These are phyloP conservation scores for Sphagnum magellanicum DNA, from an alignment of 228 moss, liverwort and hornwort species.

Conservation along the genomic window DNA sequence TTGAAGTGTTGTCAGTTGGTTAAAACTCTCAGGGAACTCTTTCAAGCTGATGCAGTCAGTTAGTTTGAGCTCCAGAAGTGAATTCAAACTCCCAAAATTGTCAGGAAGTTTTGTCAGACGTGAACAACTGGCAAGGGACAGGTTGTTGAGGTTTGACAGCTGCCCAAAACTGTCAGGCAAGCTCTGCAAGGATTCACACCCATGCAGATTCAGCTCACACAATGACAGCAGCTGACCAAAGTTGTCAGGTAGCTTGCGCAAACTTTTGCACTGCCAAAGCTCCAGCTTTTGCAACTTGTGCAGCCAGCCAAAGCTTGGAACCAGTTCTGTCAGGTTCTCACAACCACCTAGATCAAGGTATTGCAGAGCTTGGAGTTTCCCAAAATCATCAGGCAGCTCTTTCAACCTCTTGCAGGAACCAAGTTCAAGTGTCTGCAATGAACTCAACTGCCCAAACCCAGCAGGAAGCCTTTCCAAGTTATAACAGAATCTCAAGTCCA, in stretches of 20 bases:
- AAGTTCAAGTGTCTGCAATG: conserved; percentile 18
- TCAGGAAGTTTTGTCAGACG: neutral
- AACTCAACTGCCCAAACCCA: conserved; percentile 15
- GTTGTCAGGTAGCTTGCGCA: conserved; percentile 16
- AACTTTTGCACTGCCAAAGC: conserved; percentile 20
- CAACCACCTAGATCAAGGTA: conserved; percentile 24
- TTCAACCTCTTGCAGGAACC: conserved; percentile 19
- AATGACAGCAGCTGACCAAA: conserved; percentile 20
- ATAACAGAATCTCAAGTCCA: conserved; percentile 17
- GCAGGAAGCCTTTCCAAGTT: conserved; percentile 19
- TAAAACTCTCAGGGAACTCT: conserved; percentile 6
- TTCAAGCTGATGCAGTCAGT: neutral
- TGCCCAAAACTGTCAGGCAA: conserved; percentile 23
- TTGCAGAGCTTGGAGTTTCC: conserved; percentile 14
- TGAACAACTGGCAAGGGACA: conserved; percentile 2
- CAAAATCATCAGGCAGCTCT: conserved; percentile 23
- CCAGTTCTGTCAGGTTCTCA: conserved; percentile 14
- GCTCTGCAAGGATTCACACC: conserved; percentile 15
- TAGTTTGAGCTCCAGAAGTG: conserved; percentile 3
- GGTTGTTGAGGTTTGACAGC: conserved; percentile 8
- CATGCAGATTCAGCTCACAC: conserved; percentile 25
- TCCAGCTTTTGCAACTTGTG: conserved; percentile 8
- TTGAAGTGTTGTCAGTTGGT: conserved; percentile 2
- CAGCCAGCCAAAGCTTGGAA: conserved; percentile 14
- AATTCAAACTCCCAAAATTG: conserved; percentile 5